Evolutionary conservation across 352 stramenopile genomes (phyloP).

Genomic region (Phytophthora uliginosa): DNA sequence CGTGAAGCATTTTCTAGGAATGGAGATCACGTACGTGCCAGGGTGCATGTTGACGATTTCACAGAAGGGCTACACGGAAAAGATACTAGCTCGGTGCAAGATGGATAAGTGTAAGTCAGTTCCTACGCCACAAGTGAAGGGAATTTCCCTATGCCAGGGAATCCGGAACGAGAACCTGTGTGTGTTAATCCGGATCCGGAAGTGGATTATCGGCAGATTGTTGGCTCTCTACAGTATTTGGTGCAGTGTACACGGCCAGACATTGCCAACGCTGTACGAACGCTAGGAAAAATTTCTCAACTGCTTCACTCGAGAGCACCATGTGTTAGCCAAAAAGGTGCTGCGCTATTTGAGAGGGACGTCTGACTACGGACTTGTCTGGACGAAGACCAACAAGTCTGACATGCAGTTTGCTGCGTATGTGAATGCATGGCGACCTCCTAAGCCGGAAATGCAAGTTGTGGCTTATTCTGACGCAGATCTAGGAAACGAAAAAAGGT

Average conservation of each 20-base stretch:
- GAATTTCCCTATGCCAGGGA: not conserved
- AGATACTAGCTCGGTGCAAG: not conserved
- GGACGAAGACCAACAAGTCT: too few relatives aligned
- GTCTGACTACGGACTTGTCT: too few relatives aligned
- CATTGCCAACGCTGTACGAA: not conserved
- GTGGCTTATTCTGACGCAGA: not conserved
- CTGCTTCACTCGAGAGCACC: too few relatives aligned
- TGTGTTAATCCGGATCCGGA: not conserved
- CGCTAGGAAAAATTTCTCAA: too few relatives aligned
- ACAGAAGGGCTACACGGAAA: not conserved
- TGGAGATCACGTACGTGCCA: not conserved
- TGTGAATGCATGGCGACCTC: not conserved
- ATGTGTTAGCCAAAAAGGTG: not conserved
- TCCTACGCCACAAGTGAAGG: not conserved
- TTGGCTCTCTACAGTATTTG: not conserved
- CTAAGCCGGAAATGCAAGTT: not conserved
- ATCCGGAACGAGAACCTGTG: not conserved
- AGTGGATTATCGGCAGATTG: not conserved
- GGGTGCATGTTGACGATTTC: not conserved
- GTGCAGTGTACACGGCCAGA: not conserved
- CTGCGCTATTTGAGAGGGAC: too few relatives aligned
- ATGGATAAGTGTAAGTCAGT: not conserved
- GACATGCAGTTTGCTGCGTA: not conserved
- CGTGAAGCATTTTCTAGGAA: too few relatives aligned
- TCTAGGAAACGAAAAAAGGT: not conserved